These are phyloP conservation scores for Ascosphaera aggregata DNA, from an alignment of 2,329 filamentous ascomycete species.

Conservation along the genomic window DNA sequence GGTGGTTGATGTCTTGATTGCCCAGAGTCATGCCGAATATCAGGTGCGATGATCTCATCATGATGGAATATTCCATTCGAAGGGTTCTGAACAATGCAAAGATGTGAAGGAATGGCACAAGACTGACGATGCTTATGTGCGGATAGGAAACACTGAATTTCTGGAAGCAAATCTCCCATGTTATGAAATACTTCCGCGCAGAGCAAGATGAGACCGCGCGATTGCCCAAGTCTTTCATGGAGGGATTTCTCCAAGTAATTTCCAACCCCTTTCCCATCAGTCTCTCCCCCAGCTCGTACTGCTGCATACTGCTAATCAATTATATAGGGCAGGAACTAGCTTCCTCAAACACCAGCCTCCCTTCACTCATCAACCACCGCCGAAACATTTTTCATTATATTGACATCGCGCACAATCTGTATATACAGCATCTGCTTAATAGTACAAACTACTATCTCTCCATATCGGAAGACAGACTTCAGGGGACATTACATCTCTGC, in stretches of 20 bases:
- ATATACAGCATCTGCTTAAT: no score
- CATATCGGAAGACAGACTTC: no score
- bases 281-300: slow-evolving; percentile 3
- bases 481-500: no score
- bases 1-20: slow-evolving; percentile 71
- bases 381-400: not conserved
- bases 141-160: slow-evolving; percentile 88
- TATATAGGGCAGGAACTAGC: slow-evolving; percentile 3
- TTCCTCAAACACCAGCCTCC: not conserved
- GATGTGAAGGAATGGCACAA: no score
- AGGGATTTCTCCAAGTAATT: slow-evolving; percentile 78
- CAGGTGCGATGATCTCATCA: slow-evolving; percentile 41
- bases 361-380: not conserved
- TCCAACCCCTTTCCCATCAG: slow-evolving; percentile 5
- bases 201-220: slow-evolving; percentile 57
- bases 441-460: no score
- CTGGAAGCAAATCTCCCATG: slow-evolving; percentile 91
- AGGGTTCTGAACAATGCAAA: no score
- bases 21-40: slow-evolving; percentile 80
- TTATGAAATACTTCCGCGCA: slow-evolving; percentile 89
- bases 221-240: slow-evolving; percentile 76
- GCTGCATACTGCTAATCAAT: not conserved
- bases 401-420: no score
- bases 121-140: slow-evolving; percentile 2
- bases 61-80: not conserved